These are phyloP conservation scores for Ustulina deusta DNA, from an alignment of 2,329 filamentous ascomycete species.

Conservation along the genomic window DNA sequence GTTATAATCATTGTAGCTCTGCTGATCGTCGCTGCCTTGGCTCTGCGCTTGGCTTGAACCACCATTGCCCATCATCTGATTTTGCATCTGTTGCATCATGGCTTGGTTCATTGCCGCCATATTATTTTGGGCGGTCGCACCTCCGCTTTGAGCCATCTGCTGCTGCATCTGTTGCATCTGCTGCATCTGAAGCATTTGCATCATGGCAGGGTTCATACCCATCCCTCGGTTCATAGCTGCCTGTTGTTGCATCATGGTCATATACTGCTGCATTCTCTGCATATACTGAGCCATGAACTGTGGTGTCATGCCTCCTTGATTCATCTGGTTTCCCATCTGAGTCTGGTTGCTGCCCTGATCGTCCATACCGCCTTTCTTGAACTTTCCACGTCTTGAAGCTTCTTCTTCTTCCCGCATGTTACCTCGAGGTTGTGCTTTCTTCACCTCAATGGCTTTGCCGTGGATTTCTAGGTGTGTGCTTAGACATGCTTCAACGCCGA, in stretches of 20 bases:
- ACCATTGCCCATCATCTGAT: conserved; percentile 53
- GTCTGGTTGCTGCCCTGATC: conserved; percentile 49
- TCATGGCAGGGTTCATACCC: conserved; percentile 79
- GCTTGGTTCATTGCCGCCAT: conserved; percentile 62
- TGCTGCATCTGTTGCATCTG: conserved; percentile 75
- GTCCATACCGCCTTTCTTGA: conserved; percentile 66
- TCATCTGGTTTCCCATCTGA: conserved; percentile 51
- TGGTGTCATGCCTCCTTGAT: conserved; percentile 78
- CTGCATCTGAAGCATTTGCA: conserved; percentile 82
- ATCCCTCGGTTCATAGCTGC: conserved; percentile 85
- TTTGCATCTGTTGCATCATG: conserved; percentile 69
- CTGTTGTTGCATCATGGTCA: conserved; percentile 93
- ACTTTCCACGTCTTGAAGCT: conserved; percentile 70
- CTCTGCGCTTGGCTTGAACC: conserved; percentile 52
- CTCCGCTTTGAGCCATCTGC: conserved; percentile 56
- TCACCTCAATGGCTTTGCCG: conserved; percentile 96
- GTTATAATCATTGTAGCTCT: conserved; percentile 46
- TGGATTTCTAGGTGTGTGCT: conserved; percentile 88
- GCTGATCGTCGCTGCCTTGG: conserved; percentile 49
- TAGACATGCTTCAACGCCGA: conserved; percentile 92
- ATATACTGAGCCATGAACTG: conserved; percentile 99
- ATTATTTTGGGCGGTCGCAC: conserved; percentile 53
- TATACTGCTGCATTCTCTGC: conserved; percentile 98
- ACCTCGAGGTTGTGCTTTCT: conserved; percentile 94
- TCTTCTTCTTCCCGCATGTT: conserved; percentile 94